phyloP scores from a whole-genome alignment of 768 basidiomycete genomes.

The Pulveroboletus sp. region DNA sequence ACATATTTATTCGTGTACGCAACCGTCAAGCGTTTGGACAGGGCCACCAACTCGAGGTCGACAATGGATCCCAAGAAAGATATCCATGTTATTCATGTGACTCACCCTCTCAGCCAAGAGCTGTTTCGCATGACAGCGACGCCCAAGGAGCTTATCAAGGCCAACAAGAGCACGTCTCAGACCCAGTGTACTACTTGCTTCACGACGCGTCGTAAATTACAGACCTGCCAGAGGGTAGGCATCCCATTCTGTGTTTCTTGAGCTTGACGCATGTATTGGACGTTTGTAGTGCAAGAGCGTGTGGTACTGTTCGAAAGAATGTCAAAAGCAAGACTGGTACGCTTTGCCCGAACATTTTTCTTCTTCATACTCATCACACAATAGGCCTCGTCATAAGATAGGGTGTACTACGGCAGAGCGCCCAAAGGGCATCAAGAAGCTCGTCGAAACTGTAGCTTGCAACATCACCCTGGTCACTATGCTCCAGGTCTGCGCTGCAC shows the following conservation, averaged over 20 bases:
- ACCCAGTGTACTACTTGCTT: conserved; percentile 15
- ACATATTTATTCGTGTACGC: no score
- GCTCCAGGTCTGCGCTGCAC: not conserved
- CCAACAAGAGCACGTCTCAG: conserved; percentile 1
- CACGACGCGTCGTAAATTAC: conserved; percentile 3
- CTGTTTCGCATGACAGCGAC: conserved; percentile 5
- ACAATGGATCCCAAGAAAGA: conserved; percentile 5
- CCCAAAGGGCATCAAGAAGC: conserved; percentile 13
- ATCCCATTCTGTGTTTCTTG: no score
- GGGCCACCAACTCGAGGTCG: no score
- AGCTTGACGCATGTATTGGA: not conserved
- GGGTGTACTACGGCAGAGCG: conserved; percentile 10
- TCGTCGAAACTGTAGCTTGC: conserved; percentile 7
- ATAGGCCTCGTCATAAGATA: conserved; percentile 14
- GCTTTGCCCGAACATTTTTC: not conserved
- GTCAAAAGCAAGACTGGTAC: conserved; percentile 20
- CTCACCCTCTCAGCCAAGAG: conserved; percentile 9
- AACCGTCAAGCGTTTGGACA: no score
- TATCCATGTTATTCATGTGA: conserved; percentile 4
- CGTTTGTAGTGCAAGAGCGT: conserved; percentile 17
- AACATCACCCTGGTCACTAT: conserved; percentile 5
- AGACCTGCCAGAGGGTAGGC: conserved; percentile 12
- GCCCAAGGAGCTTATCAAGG: conserved; percentile 10
- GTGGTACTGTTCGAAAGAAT: conserved; percentile 22
- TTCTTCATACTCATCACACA: not conserved